Base-by-base conservation (phyloP, 1,284 basidiomycete genomes). In the Ganoderma lucidum region DNA sequence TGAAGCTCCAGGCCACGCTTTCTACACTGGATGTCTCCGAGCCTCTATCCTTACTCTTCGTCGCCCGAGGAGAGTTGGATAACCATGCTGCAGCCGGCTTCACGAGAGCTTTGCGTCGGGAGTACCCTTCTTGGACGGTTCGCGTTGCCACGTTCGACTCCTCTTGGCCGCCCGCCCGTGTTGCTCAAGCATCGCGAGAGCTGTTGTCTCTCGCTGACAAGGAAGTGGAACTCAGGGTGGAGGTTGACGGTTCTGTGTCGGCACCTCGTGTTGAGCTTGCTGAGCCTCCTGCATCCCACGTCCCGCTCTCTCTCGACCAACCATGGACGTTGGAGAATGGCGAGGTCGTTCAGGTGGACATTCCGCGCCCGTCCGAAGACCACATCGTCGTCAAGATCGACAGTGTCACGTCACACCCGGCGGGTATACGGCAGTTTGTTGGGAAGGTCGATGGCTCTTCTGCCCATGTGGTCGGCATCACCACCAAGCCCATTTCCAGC, bases 161-260 rank as follows among this genome's bases (percentile, higher is more conserved):
- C 19, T 62, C 56, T 17, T 70, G 65, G 62, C 19, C 48, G 1
- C 56, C 32, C 19, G 14, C 28, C 17, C 28, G 62, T 32, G 32
- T 32, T 6, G 32, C 12, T 8, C 42, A 61, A 2, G 70, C 62
- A 10, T 41, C 65, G 14, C 42, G 55, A 6, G n/a, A 55, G 14
- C 60, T 71, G 1, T 28, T 62, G 15, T 28, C 45, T 12, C 23
- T 65, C 2, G 59, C 62, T 0, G 42, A 53, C 10, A 63, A 28
- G 39, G 72, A 73, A n/a, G 28, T 65, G 14, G 73, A 74, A 39
- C 14, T 74, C 2, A 42, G 48, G 9, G 64, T 74, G 8, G 66
- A 70, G 19, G 63, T 45, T 1, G 53, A 70, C 28, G 73, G 73
- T 9, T 15, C 37, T 14, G 41, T 74, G 8, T 32, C n/a, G 3